Evolutionary conservation across 495 filamentous ascomycete genomes (phyloP).

Genomic region (Hypoxylon fragiforme): DNA sequence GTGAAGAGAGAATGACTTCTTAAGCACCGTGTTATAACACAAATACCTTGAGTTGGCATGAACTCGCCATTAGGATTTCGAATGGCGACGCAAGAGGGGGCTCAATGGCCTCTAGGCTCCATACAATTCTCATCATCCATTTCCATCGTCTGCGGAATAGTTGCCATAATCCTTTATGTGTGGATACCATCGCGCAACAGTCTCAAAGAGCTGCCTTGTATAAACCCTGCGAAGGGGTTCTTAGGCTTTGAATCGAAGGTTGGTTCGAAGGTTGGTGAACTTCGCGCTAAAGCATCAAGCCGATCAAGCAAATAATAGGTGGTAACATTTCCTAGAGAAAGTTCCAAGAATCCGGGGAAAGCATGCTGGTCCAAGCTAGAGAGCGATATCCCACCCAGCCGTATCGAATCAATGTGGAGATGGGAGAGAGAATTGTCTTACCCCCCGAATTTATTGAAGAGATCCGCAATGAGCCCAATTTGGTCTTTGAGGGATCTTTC

Average conservation of each 20-base stretch:
- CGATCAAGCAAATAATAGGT: too few relatives aligned
- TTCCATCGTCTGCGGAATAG: constrained; percentile 7
- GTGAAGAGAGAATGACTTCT: too few relatives aligned
- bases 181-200: constrained; percentile 4
- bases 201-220: constrained; percentile 13
- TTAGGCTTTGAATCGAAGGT: constrained; percentile 13
- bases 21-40: not conserved
- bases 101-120: not conserved
- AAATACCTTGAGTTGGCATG: not conserved
- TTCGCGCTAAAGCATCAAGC: too few relatives aligned
- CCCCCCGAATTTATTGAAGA: constrained; percentile 52
- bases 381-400: constrained; percentile 27
- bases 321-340: too few relatives aligned
- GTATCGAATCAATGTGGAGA: constrained; percentile 34
- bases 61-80: constrained; percentile 2
- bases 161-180: constrained; percentile 7
- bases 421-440: constrained; percentile 43
- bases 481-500: constrained; percentile 44
- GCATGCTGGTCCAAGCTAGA: constrained; percentile 6
- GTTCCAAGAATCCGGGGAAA: constrained; percentile 1
- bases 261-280: too few relatives aligned
- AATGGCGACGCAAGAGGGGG: not conserved
- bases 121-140: not conserved
- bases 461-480: constrained; percentile 46
- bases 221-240: constrained; percentile 17